Base-by-base conservation (phyloP, 345 rosid species). In the Eucalyptus decipiens region DNA sequence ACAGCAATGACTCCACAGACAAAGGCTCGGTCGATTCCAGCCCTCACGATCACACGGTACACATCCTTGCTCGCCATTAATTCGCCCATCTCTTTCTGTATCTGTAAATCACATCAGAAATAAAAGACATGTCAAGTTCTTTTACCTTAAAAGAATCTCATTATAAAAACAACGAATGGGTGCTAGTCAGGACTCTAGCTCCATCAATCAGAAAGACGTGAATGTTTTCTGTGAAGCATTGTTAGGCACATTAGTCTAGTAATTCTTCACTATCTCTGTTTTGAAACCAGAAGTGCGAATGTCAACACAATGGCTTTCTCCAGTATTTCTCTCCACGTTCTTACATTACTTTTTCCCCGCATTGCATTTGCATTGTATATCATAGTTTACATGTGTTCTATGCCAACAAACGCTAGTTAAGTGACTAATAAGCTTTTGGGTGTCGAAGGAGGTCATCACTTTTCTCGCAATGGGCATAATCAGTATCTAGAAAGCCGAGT, bases 21-120 rank as follows among this genome's bases (percentile, higher is more conserved):
- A 89, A 97, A 96, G 88, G 96, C 98, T 87, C 95, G 95, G 92
- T 97, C 99, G 0, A 94, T 89, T 26, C 92, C 96, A 2, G 96
- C 91, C 80, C 90, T 94, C 48, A 95, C 92, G 32, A 89, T 90
- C 5, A 97, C 95, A 65, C 95, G 92, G 37, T 97, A 97, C 3
- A 96, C 87, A 91, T 97, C 99, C 91, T 92, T 95, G 87, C 91
- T 94, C 6, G 86, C 90, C 91, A 88, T 93, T 93, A 94, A 86
- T 88, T 91, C 93, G 8, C 90, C 89, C 19, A 90, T 90, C 91
- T 94, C 97, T 88, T 93, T 92, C 92, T 85, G 91, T 86, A 88
- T 92, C 86, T 52, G 67, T 30, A 15, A 21, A 49, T 49, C 52
- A 86, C 52, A 32, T 86, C 87, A n/a, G 87, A 52, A 49, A 76